These are phyloP conservation scores for Candida freyschussii DNA, from an alignment of 1,139 yeast genomes.

Conservation along the genomic window DNA sequence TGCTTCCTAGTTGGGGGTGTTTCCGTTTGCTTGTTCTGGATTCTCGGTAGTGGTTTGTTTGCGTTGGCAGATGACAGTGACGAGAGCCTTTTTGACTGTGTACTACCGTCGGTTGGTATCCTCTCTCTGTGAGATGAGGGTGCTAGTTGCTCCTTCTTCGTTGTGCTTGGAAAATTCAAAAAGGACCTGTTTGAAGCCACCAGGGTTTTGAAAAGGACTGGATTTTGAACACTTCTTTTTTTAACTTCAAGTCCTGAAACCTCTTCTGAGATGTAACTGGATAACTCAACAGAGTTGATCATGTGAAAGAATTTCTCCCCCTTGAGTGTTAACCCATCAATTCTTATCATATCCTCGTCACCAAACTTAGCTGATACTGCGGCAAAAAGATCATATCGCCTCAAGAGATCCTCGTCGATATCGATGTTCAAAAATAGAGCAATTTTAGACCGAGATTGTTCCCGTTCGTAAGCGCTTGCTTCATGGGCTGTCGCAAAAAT, in stretches of 20 bases:
- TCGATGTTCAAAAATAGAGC: slow-evolving; percentile 59
- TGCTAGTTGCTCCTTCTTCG: too few species aligned
- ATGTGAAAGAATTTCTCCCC: slow-evolving; percentile 20
- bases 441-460: slow-evolving; percentile 56
- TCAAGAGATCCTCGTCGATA: slow-evolving; percentile 32
- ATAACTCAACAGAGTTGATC: slow-evolving; percentile 22
- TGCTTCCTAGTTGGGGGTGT: slow-evolving; percentile 6
- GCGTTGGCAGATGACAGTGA: slow-evolving; percentile 15
- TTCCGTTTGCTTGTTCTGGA: slow-evolving; percentile 4
- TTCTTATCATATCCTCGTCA: slow-evolving; percentile 24
- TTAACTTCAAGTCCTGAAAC: slow-evolving; percentile 20
- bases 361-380: slow-evolving; percentile 42
- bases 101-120: too few species aligned
- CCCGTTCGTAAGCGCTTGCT: slow-evolving; percentile 49
- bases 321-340: slow-evolving; percentile 18
- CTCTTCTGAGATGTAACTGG: slow-evolving; percentile 25
- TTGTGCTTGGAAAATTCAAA: slow-evolving; percentile 1
- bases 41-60: slow-evolving; percentile 21
- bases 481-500: slow-evolving; percentile 83
- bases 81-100: slow-evolving; percentile 11
- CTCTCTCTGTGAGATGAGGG: too few species aligned
- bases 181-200: slow-evolving; percentile 12
- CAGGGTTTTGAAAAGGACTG: slow-evolving; percentile 7
- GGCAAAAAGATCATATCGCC: slow-evolving; percentile 37
- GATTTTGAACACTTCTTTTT: slow-evolving; percentile 12